Evolutionary conservation across 2,329 filamentous ascomycete genomes (phyloP).

Genomic region (Talaromyces piceae): DNA sequence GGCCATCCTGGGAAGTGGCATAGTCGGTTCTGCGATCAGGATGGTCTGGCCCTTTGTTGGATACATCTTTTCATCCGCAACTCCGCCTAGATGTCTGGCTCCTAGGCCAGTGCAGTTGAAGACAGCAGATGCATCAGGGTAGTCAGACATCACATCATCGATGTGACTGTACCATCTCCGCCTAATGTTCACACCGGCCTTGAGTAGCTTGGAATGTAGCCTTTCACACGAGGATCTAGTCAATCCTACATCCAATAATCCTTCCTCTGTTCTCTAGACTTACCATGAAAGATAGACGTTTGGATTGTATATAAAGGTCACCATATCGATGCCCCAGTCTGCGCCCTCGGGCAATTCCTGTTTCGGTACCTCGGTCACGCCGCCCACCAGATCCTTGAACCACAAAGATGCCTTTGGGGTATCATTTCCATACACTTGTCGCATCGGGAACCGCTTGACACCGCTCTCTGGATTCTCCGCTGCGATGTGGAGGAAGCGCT

Average conservation of each 20-base stretch:
- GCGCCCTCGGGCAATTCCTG: slow-evolving; percentile 9
- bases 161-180: slow-evolving; percentile 7
- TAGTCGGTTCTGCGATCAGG: slow-evolving; percentile 4
- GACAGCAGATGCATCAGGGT: slow-evolving; percentile 8
- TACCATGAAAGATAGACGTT: slow-evolving; percentile 9
- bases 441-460: slow-evolving; percentile 7
- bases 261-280: not conserved
- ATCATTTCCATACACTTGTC: slow-evolving; percentile 2
- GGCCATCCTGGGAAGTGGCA: slow-evolving; percentile 5
- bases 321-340: slow-evolving; percentile 7
- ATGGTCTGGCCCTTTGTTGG: slow-evolving; percentile 10
- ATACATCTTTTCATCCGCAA: slow-evolving; percentile 6
- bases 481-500: slow-evolving; percentile 8
- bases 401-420: not conserved
- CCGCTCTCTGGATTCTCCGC: slow-evolving; percentile 6
- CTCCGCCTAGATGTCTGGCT: slow-evolving; percentile 6
- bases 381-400: slow-evolving; percentile 9
- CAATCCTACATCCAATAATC: not conserved
- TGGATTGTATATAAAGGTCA: slow-evolving; percentile 8
- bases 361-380: slow-evolving; percentile 5
- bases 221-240: not conserved
- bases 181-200: slow-evolving; percentile 4
- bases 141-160: slow-evolving; percentile 8
- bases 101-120: slow-evolving; percentile 11
- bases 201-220: slow-evolving; percentile 7